Evolutionary conservation across 176 grass and related monocot genomes (phyloP), one percentile per base, ranked within the genome.

Genomic region (Panicum miliaceum): DNA sequence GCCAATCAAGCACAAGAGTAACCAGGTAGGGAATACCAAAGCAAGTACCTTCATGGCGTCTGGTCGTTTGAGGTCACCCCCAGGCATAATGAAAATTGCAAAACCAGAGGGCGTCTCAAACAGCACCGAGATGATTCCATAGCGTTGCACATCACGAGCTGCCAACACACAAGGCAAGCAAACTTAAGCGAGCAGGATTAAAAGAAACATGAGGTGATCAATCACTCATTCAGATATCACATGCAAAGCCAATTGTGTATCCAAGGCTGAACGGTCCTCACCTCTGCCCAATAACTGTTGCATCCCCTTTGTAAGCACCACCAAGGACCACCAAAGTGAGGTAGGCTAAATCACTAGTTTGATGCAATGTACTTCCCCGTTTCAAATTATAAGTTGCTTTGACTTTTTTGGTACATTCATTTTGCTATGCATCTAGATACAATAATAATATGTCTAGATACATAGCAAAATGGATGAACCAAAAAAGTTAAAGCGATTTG

Each of bases 1-100:
- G 32, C 43, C 77, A 79, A 79, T 29, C 77, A 48, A 65, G 45
- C 27, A 37, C 77, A 66, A 14, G 12, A 50, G 47, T 50, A 50
- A 50, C 16, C 11, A 35, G 12, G 18, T 43, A 66, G 52, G 77
- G 13, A 64, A 78, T 16, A 71, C n/a, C 11, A 23, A 69, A 42
- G 67, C 60, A 63, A 5, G 60, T 71, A 71, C 41, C 68, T 71
- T 11, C 22, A 71, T 2, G 4, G 68, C 68, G 0, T 71, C 41
- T 46, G 41, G 68, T 14, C 0, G 11, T 1, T 71, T 26, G 41
- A 71, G 68, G n/a, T 7, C 1, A 1, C 15, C 0, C 68, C 26
- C 68, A 12, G 0, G 2, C 11, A 71, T 46, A 14, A 0, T 6
- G n/a, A 71, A 47, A 71, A 71, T 46, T 71, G 41, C n/a, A 22